Base-by-base conservation (phyloP, 208 protist genomes). In the Trypanosoma mega region DNA sequence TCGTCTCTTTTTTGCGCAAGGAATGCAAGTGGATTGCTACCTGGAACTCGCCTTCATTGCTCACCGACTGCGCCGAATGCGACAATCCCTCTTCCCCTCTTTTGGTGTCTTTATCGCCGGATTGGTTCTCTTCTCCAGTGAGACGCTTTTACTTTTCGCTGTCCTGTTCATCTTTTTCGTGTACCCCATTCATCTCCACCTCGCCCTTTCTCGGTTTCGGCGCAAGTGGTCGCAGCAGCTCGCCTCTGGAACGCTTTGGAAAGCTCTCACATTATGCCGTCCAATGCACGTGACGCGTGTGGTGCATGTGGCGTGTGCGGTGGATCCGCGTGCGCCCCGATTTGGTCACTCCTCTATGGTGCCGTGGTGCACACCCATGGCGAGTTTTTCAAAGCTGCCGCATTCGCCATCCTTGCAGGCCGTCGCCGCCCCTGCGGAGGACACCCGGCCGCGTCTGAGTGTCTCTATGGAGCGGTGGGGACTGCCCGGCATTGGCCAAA, bases 11-110 rank as follows among this genome's bases (percentile, higher is more conserved):
- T 94, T 88, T 50, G 69, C 69, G 2, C 80, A 83, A 36, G 88
- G 88, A 11, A 62, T 94, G 36, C 80, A 90, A 55, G 68, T 77
- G 26, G 88, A 94, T 60, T 84, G 80, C 37, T 94, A 85, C 58
- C 87, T 84, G 34, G 88, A 94, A 54, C 53, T 92, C 8, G 81
- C 76, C 2, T 76, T 90, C 7, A 51, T 82, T 26, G 71, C 85
- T 24, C 76, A 90, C 51, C 55, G 78, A 3, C 12, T 82, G 5
- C 67, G 72, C 4, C 70, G 68, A 26, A 39, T 56, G 9, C 71
- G 78, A 26, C 74, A 66, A 2, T 54, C 43, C 20, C 43, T 87
- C 21, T 59, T 76, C 26, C 20, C 49, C 11, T 68, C 36, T 20
- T 53, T 64, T 11, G 43, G 72, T 9, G 21, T 48, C 39, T 23